Evolutionary conservation across 352 stramenopile genomes (phyloP).

Genomic region (Phytophthora vignae): DNA sequence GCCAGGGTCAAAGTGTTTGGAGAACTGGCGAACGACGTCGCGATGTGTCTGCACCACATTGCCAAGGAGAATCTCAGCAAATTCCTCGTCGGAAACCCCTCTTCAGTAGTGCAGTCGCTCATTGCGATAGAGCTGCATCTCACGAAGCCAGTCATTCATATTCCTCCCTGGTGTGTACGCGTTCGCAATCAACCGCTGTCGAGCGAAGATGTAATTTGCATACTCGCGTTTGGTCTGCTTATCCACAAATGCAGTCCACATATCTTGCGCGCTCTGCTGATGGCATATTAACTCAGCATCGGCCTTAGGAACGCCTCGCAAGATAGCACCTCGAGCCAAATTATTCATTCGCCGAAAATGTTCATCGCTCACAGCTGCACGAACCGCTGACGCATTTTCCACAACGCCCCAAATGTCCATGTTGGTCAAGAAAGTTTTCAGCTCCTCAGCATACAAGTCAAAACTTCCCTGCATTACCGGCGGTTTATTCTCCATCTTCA

Average conservation of each 20-base stretch:
- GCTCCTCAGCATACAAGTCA: too few relatives aligned
- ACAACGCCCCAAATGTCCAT: too few relatives aligned
- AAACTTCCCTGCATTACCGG: too few relatives aligned
- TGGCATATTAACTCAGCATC: not conserved
- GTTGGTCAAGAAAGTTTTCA: too few relatives aligned
- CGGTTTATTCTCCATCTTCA: too few relatives aligned
- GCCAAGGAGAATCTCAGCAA: not conserved
- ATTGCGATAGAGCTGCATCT: not conserved
- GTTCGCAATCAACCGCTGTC: not conserved
- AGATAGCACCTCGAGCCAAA: not conserved
- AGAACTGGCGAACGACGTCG: too few relatives aligned
- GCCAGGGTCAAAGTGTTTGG: too few relatives aligned
- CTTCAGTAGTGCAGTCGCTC: not conserved
- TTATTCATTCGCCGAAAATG: not conserved
- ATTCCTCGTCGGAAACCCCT: not conserved
- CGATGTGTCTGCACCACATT: not conserved
- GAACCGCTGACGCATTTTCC: too few relatives aligned
- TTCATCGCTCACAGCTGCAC: not conserved
- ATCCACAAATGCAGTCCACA: not conserved
- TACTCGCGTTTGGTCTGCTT: not conserved
- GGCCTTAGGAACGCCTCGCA: not conserved
- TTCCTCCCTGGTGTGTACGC: not conserved
- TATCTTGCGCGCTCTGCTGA: not conserved
- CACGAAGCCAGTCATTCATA: not conserved
- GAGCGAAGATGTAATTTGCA: not conserved